Evolutionary conservation across 1,284 basidiomycete genomes (phyloP).

Genomic region (Trametes sp.): DNA sequence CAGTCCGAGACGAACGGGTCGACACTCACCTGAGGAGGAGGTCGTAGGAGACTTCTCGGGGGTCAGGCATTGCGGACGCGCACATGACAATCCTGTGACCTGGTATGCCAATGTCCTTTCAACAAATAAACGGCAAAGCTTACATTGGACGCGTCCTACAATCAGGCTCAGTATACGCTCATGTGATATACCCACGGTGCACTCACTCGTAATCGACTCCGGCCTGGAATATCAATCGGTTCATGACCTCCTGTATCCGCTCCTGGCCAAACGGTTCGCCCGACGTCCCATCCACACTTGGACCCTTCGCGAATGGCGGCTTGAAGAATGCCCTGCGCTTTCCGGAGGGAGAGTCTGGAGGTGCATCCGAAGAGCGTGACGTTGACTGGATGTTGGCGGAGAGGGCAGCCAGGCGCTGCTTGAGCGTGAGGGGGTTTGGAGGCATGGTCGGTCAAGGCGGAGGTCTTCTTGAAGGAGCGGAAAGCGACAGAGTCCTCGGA

Average conservation of each 20-base stretch:
- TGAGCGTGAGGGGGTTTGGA: conserved; percentile 37
- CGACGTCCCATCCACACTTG: conserved; percentile 10
- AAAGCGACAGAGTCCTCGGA: neutral
- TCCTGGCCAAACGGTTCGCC: conserved; percentile 44
- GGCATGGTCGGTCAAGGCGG: conserved; percentile 28
- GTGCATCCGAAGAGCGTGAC: conserved; percentile 29
- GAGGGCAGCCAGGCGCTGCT: conserved; percentile 41
- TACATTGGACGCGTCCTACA: conserved; percentile 85
- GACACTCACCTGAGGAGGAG: conserved; percentile 71
- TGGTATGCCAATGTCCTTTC: neutral
- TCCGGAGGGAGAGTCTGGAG: conserved; percentile 32
- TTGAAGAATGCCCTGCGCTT: conserved; percentile 38
- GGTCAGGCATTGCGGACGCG: conserved; percentile 83
- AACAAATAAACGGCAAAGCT: conserved; percentile 39
- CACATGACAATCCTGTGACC: conserved; percentile 76
- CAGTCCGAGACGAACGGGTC: conserved; percentile 3
- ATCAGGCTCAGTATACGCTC: conserved; percentile 1
- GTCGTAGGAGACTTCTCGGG: conserved; percentile 79
- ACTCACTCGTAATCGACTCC: conserved; percentile 87
- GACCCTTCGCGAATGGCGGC: conserved; percentile 27
- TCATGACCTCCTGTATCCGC: conserved; percentile 69
- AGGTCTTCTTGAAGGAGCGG: neutral
- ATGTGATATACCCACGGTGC: neutral
- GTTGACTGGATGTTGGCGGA: conserved; percentile 30
- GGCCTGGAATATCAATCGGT: conserved; percentile 82